Evolutionary conservation across 148 eudicot species (phyloP).

Genomic region (Diospyros kaki): DNA sequence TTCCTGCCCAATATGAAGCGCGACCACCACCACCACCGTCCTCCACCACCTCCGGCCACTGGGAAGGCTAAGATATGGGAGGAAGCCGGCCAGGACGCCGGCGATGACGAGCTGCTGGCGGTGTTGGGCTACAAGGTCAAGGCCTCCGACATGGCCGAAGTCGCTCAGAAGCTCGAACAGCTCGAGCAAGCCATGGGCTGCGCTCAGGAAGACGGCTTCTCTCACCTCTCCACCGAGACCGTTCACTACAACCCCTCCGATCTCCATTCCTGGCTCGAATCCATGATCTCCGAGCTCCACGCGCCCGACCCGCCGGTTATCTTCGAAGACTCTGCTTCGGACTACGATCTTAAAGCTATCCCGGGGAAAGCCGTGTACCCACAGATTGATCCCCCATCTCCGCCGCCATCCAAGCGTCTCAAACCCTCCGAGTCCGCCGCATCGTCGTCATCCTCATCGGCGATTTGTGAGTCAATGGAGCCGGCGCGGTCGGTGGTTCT

Average conservation of each 20-base stretch:
- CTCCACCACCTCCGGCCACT: slow-evolving; percentile 4
- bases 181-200: slow-evolving; percentile 49
- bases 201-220: slow-evolving; percentile 35
- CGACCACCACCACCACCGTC: slow-evolving; percentile 21
- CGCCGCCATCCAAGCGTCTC: neutral
- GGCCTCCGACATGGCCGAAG: slow-evolving; percentile 64
- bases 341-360: slow-evolving; percentile 61
- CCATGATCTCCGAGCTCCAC: slow-evolving; percentile 55
- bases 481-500: slow-evolving; percentile 15
- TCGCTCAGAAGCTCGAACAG: slow-evolving; percentile 61
- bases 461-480: slow-evolving; percentile 29
- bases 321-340: slow-evolving; percentile 30
- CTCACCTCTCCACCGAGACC: slow-evolving; percentile 40
- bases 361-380: slow-evolving; percentile 57
- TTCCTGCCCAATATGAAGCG: slow-evolving; percentile 20
- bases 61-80: slow-evolving; percentile 54
- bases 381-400: neutral
- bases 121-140: slow-evolving; percentile 73
- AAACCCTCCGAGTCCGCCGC: slow-evolving; percentile 26
- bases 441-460: too few relatives aligned
- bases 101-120: slow-evolving; percentile 61
- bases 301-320: slow-evolving; percentile 12
- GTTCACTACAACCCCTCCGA: slow-evolving; percentile 70
- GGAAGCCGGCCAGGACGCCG: slow-evolving; percentile 33
- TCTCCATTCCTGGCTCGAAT: slow-evolving; percentile 54